Evolutionary conservation across 495 filamentous ascomycete genomes (phyloP), one percentile per base, ranked within the genome.

Genomic region (Penicillium riverlandense): DNA sequence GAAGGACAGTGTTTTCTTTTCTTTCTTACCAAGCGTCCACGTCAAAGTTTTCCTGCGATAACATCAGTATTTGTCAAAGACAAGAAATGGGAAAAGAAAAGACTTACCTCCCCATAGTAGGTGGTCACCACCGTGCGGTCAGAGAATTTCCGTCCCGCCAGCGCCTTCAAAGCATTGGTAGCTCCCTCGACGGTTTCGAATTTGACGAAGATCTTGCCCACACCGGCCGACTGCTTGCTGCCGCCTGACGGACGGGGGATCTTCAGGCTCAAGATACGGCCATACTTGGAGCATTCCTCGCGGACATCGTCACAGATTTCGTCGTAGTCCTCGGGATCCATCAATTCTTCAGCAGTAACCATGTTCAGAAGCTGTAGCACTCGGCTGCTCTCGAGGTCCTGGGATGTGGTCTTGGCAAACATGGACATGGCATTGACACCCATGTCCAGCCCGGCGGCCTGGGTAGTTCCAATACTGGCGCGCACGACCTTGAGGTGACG

Each of bases 351-450:
- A 0, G 88, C 74, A 0, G 92, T 99, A 16, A 97, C 90, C 92
- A 97, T 97, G 67, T 99, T 99, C 53, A 97, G 70, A 36, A 99
- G 68, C 65, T 95, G 88, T 47, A 99, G 57, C 11, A 99, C 90
- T 36, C 89, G 78, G 44, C 83, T 79, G 36, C 79, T 79, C 46
- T 90, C 86, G 32, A 85, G 60, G 47, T 90, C 84, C 35, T 75
- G 74, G 29, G 85, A 86, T 7, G 86, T 91, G 31, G 91, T 96
- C 36, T 90, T 89, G 29, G 92, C 92, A 57, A 99, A 90, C 87
- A 97, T 90, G 28, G 90, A 92, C 88, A 99, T 97, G 49, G 91
- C 94, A 50, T 95, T 96, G 48, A 97, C 90, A 22, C 90, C 84
- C 84, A 96, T 91, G 53, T 97, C 92, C 12, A 92, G 72, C 35